Percentiles rank a stretch among this genome's conserved stretches.
Evolutionary conservation across 306 rosid species (phyloP).

Genomic region (Trichosanthes cucumerina): DNA sequence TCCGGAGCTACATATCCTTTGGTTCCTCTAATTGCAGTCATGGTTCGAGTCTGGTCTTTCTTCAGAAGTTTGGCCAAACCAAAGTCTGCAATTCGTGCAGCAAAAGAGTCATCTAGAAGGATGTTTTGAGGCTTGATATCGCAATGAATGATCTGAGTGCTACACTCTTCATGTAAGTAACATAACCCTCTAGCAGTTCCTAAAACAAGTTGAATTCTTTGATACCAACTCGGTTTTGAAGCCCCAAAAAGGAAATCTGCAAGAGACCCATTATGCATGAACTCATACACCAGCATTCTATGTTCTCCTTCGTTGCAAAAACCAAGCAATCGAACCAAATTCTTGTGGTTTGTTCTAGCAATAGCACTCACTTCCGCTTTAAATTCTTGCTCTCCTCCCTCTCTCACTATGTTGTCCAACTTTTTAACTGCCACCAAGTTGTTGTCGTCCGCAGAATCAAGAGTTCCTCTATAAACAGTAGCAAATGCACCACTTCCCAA

Average conservation of each 20-base stretch:
- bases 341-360: slow-evolving; percentile 7
- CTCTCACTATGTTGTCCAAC: not conserved
- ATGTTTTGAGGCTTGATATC: slow-evolving; percentile 5
- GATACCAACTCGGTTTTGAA: not conserved
- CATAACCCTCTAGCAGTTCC: not conserved
- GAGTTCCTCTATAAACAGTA: slow-evolving; percentile 1
- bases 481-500: slow-evolving; percentile 4
- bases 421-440: not conserved
- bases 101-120: not conserved
- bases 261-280: not conserved
- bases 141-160: not conserved
- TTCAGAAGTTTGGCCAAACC: not conserved
- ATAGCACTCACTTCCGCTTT: not conserved
- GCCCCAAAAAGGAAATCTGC: slow-evolving; percentile 1
- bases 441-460: not conserved
- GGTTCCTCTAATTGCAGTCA: slow-evolving; percentile 2
- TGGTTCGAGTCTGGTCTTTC: not conserved
- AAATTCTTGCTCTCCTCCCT: not conserved
- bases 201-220: not conserved
- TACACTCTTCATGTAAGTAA: not conserved
- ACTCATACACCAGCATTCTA: not conserved
- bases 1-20: slow-evolving; percentile 2
- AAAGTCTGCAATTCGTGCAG: not conserved
- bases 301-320: not conserved
- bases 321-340: slow-evolving; percentile 2